These are phyloP conservation scores for Colletotrichum musae DNA, from an alignment of 2,329 filamentous ascomycete species.

Conservation along the genomic window DNA sequence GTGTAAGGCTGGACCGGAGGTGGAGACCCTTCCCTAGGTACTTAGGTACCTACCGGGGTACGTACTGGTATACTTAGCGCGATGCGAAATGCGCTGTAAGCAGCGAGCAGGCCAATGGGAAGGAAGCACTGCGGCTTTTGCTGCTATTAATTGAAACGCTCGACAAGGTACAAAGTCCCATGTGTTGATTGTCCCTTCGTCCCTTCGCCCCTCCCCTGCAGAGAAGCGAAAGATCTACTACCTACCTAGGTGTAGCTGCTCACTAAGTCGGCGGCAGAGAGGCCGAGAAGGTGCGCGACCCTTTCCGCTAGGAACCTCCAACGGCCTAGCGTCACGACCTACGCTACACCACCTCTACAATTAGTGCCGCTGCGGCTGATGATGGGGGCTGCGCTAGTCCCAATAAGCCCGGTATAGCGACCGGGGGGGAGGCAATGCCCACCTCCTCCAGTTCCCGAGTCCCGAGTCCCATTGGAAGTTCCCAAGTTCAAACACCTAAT, in stretches of 20 bases:
- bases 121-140: slow-evolving; percentile 12
- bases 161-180: slow-evolving; percentile 8
- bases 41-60: background rate
- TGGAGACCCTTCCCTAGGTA: background rate
- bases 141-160: slow-evolving; percentile 35
- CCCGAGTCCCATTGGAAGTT: too few relatives aligned
- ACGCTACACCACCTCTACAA: background rate
- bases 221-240: background rate
- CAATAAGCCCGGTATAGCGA: too few relatives aligned
- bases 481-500: too few relatives aligned
- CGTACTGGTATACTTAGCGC: slow-evolving; percentile 1
- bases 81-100: slow-evolving; percentile 17
- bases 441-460: background rate
- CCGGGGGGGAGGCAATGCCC: slow-evolving; percentile 8
- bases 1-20: slow-evolving; percentile 34
- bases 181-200: too few relatives aligned
- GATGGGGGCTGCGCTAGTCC: slow-evolving; percentile 11
- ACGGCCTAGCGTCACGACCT: slow-evolving; percentile 23
- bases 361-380: slow-evolving; percentile 33
- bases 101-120: slow-evolving; percentile 32
- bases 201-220: slow-evolving; percentile 27
- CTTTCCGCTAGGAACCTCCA: slow-evolving; percentile 16
- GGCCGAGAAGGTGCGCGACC: background rate
- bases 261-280: background rate
- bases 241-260: too few relatives aligned